phyloP scores from a whole-genome alignment of 2,329 filamentous ascomycete genomes.

The Decorospora gaudefroyi region DNA sequence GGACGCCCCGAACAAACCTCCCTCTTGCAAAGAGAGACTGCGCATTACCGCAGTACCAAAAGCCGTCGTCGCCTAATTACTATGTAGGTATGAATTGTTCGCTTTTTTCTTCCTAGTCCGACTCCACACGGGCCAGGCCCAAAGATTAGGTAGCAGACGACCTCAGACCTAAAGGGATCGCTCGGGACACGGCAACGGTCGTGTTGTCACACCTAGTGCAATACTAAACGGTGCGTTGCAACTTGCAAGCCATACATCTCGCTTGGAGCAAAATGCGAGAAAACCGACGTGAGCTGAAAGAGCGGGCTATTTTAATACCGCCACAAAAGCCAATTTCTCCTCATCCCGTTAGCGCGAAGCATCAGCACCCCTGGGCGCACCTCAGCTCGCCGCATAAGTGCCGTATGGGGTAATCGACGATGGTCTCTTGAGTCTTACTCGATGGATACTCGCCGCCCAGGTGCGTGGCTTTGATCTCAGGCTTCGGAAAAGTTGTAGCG shows the following conservation, averaged over 20 bases:
- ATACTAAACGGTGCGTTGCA: background rate
- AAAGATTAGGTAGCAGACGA: too few relatives aligned
- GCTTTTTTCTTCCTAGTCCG: too few relatives aligned
- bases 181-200: background rate
- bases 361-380: slow-evolving; percentile 4
- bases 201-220: too few relatives aligned
- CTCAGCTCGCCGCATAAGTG: background rate
- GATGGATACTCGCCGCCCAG: slow-evolving; percentile 4
- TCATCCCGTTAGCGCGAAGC: slow-evolving; percentile 6
- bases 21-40: too few relatives aligned
- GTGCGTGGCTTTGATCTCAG: slow-evolving; percentile 2
- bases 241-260: background rate
- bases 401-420: slow-evolving; percentile 6
- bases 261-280: background rate
- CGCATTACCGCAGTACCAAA: too few relatives aligned
- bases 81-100: too few relatives aligned
- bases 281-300: background rate
- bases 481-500: slow-evolving; percentile 1
- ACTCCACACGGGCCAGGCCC: too few relatives aligned
- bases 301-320: slow-evolving; percentile 15
- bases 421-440: slow-evolving; percentile 2
- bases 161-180: too few relatives aligned
- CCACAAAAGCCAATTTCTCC: slow-evolving; percentile 3
- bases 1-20: too few relatives aligned
- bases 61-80: too few relatives aligned